Evolutionary conservation across 2,329 filamentous ascomycete species (phyloP).

Genomic region (Colletotrichum euphorbiae): DNA sequence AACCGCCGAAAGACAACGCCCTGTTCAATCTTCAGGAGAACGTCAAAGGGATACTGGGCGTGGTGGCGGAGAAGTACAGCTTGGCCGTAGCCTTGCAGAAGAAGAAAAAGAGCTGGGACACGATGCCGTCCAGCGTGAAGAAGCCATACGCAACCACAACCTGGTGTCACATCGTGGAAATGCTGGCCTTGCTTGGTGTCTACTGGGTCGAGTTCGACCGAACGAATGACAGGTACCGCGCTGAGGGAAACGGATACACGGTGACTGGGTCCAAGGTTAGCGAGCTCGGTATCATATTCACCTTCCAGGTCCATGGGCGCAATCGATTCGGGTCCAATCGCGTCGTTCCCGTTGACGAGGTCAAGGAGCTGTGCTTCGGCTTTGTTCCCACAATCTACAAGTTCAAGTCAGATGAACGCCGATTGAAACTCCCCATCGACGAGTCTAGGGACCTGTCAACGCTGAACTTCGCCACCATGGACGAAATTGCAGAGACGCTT

Average conservation of each 20-base stretch:
- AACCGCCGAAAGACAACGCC: conserved; percentile 19
- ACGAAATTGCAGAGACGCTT: conserved; percentile 64
- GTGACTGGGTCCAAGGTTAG: conserved; percentile 58
- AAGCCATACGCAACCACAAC: conserved; percentile 66
- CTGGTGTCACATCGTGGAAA: conserved; percentile 67
- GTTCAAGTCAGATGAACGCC: conserved; percentile 52
- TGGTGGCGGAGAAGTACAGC: conserved; percentile 49
- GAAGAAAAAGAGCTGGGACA: conserved; percentile 62
- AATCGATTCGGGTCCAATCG: conserved; percentile 61
- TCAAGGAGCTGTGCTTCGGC: conserved; percentile 68
- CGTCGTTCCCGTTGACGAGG: conserved; percentile 63
- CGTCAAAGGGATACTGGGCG: background rate
- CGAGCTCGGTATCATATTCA: conserved; percentile 67
- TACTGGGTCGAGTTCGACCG: conserved; percentile 71
- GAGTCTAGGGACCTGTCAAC: conserved; percentile 56
- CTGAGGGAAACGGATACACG: conserved; percentile 66
- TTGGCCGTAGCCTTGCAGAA: conserved; percentile 60
- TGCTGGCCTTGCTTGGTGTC: conserved; percentile 65
- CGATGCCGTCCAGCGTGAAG: conserved; percentile 59
- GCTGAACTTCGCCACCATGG: conserved; percentile 60
- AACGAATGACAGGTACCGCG: conserved; percentile 62
- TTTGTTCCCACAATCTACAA: conserved; percentile 66
- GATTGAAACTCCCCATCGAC: conserved; percentile 53
- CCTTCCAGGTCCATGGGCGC: conserved; percentile 63
- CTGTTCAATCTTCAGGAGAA: conserved; percentile 1